Conservation (phyloP, 169 alveolate species). For the Plasmodium inui region DNA sequence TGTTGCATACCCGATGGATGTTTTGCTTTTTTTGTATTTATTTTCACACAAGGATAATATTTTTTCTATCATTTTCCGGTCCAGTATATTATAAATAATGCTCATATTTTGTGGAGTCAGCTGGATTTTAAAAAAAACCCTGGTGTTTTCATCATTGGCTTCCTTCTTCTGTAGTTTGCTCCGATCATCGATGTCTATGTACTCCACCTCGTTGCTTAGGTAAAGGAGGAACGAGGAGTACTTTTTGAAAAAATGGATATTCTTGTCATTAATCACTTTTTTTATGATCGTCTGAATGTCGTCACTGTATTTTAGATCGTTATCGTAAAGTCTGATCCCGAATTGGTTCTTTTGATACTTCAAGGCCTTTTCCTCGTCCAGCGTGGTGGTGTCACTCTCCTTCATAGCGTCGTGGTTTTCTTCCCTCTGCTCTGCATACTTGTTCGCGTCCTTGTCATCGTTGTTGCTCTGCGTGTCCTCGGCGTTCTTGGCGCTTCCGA, state of each 20-base stretch:
- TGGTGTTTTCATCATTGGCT: conserved; percentile 35
- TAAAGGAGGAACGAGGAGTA: conserved; percentile 45
- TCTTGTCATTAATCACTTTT: conserved; percentile 53
- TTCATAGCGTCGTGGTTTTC: not conserved
- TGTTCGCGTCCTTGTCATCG: not conserved
- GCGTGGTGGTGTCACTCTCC: not conserved
- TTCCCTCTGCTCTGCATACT: not conserved
- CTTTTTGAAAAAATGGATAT: conserved; percentile 53
- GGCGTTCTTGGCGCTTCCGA: not conserved
- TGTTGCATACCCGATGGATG: conserved; percentile 45
- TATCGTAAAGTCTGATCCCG: conserved; percentile 40
- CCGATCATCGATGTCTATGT: conserved; percentile 5
- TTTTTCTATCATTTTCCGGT: conserved; percentile 46
- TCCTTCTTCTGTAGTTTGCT: not conserved
- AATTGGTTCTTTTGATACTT: conserved; percentile 18
- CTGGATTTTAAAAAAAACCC: conserved; percentile 60
- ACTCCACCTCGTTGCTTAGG: conserved; percentile 24
- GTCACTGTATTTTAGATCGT: conserved; percentile 54
- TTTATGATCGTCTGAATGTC: conserved; percentile 34
- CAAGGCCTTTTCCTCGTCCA: not conserved
- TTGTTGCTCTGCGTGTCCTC: not conserved
- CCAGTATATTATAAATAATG: conserved; percentile 48
- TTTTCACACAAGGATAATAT: conserved; percentile 36
- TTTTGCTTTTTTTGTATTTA: conserved; percentile 70
- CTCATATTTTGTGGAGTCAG: conserved; percentile 30